A percentile compares a stretch with the other conserved stretches of the same genome.
Evolutionary conservation across 305 asterid species (phyloP).

Genomic region (Fraxinus xanthoxyloides): DNA sequence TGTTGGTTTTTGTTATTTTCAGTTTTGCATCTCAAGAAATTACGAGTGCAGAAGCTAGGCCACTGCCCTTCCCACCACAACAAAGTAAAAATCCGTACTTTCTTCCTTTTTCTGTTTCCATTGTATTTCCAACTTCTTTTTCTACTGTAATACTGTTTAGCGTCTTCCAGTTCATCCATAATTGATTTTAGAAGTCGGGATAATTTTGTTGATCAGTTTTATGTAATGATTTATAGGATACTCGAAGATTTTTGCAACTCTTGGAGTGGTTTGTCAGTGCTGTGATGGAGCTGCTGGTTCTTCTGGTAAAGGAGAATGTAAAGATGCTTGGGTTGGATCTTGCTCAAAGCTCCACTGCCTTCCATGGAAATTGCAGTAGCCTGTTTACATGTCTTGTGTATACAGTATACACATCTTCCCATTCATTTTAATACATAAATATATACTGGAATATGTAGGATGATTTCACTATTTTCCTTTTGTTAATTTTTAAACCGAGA

Average conservation of each 20-base stretch:
- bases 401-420: not conserved
- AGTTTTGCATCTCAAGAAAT: conserved; percentile 16
- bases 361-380: conserved; percentile 45
- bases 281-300: conserved; percentile 33
- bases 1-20: conserved; percentile 12
- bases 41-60: conserved; percentile 24
- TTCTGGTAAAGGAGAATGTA: conserved; percentile 26
- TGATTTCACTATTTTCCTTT: not conserved
- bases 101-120: not conserved
- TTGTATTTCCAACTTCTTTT: not conserved
- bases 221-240: conserved; percentile 17
- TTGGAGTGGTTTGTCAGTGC: conserved; percentile 62
- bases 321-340: conserved; percentile 39
- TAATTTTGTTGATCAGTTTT: not conserved
- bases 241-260: conserved; percentile 21
- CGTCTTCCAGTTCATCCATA: not conserved
- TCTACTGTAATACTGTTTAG: not conserved
- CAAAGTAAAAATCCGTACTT: conserved; percentile 21
- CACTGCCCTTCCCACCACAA: conserved; percentile 19
- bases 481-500: not conserved
- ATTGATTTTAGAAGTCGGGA: not conserved
- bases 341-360: conserved; percentile 52
- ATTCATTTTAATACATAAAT: not conserved
- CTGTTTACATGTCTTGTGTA: not conserved
- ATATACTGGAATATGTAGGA: not conserved